A percentile compares a stretch with the other conserved stretches of the same genome.
These are phyloP conservation scores for Fagus sylvatica DNA, from an alignment of 306 rosid genomes.

Conservation along the genomic window DNA sequence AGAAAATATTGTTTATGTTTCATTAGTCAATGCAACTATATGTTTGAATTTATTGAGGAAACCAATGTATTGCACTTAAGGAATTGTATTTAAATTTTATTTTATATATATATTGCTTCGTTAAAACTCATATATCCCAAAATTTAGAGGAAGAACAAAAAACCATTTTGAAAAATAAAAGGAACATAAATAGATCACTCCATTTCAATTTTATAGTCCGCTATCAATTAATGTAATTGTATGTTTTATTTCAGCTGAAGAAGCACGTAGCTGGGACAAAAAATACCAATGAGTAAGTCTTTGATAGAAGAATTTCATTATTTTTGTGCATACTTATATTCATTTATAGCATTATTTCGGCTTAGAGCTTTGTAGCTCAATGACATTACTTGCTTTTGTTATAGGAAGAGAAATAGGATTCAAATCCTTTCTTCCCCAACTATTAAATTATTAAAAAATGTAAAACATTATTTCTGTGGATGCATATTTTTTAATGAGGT, in stretches of 20 bases:
- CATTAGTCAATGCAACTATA: no score
- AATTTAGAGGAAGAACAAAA: neutral
- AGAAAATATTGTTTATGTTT: no score
- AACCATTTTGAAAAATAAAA: neutral
- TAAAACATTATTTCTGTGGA: no score
- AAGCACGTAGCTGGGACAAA: neutral
- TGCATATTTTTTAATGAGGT: no score
- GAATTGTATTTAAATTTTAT: neutral
- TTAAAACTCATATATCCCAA: neutral
- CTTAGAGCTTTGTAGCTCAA: no score
- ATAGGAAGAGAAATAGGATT: no score
- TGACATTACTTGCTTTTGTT: no score
- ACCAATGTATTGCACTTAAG: no score
- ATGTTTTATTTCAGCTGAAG: conserved; percentile 9
- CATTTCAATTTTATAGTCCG: neutral
- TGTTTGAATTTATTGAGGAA: no score
- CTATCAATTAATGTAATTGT: neutral
- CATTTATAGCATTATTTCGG: neutral
- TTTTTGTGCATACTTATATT: neutral
- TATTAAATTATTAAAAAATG: no score
- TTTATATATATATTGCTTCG: neutral
- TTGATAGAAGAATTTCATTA: neutral
- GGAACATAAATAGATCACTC: neutral
- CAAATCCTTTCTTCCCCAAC: no score
- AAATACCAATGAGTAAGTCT: conserved; percentile 13